These are phyloP conservation scores for Yamadazyma spencermartinsiae DNA, from an alignment of 1,139 yeast genomes.

Conservation along the genomic window DNA sequence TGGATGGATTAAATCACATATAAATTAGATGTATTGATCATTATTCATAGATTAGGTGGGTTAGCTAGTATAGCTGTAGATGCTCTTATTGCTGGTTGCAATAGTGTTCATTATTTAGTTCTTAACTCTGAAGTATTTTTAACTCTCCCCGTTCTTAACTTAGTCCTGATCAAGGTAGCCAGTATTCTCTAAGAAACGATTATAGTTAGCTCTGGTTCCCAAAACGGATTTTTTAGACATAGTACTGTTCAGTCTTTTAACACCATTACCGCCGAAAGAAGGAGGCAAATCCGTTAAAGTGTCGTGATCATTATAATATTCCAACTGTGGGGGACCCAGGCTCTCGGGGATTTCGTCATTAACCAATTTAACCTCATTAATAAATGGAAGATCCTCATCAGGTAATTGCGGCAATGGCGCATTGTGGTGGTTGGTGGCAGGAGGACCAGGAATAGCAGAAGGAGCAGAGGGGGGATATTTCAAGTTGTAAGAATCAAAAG, in stretches of 20 bases:
- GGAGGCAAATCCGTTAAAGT: constrained; percentile 1
- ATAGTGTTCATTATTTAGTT: too few species aligned
- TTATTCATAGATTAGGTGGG: not conserved
- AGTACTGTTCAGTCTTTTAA: constrained; percentile 31
- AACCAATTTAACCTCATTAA: constrained; percentile 36
- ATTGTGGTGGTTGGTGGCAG: not conserved
- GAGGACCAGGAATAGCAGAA: not conserved
- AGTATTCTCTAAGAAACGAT: constrained; percentile 38
- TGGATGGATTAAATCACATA: too few species aligned
- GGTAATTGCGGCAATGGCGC: constrained; percentile 18
- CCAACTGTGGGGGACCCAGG: not conserved
- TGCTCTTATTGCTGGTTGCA: too few species aligned
- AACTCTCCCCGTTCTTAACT: too few species aligned
- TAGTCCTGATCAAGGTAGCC: constrained; percentile 18
- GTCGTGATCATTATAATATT: not conserved
- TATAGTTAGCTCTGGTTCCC: constrained; percentile 43
- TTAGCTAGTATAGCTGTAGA: too few species aligned
- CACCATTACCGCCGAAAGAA: constrained; percentile 9
- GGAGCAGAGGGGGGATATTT: constrained; percentile 6
- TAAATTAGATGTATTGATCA: not conserved
- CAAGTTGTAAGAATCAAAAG: constrained; percentile 15
- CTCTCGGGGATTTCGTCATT: constrained; percentile 14
- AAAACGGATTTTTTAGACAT: constrained; percentile 38
- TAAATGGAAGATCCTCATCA: constrained; percentile 38
- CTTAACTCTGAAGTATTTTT: too few species aligned